phyloP scores from a whole-genome alignment of 2,329 filamentous ascomycete genomes.

The Trichophyton rubrum region DNA sequence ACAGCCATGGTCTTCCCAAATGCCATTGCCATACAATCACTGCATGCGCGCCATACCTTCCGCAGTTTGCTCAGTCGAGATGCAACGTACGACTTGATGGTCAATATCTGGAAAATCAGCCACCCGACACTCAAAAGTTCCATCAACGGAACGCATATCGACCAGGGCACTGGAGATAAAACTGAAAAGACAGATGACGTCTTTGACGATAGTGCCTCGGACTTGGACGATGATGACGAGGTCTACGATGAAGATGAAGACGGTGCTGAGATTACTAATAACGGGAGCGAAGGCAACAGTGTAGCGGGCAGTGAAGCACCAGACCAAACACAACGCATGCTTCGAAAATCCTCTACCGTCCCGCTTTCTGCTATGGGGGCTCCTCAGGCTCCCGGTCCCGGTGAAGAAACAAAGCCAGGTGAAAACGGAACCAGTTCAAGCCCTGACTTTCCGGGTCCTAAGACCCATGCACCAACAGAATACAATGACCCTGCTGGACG shows the following conservation, averaged over 20 bases:
- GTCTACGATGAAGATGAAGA: conserved; percentile 42
- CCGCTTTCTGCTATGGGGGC: conserved; percentile 24
- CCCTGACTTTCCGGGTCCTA: conserved; percentile 70
- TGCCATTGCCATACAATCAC: conserved; percentile 87
- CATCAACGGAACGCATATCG: conserved; percentile 72
- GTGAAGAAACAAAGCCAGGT: conserved; percentile 31
- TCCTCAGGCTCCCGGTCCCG: conserved; percentile 24
- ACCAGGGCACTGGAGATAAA: conserved; percentile 73
- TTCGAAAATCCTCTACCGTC: conserved; percentile 57
- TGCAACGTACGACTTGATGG: conserved; percentile 90
- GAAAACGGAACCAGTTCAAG: conserved; percentile 31
- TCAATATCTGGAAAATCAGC: conserved; percentile 96
- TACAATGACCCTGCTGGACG: conserved; percentile 68
- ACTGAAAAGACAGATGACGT: conserved; percentile 65
- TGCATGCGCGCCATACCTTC: conserved; percentile 92
- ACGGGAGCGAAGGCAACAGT: conserved; percentile 43
- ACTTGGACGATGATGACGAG: conserved; percentile 61
- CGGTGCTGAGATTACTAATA: conserved; percentile 43
- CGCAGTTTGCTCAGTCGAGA: conserved; percentile 90
- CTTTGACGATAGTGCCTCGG: conserved; percentile 64
- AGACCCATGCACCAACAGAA: conserved; percentile 68
- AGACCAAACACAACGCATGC: conserved; percentile 40
- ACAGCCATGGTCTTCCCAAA: conserved; percentile 95
- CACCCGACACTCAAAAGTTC: conserved; percentile 87
- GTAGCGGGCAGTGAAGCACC: conserved; percentile 41